Base-by-base conservation (phyloP, 2,329 filamentous ascomycete genomes). In the Fusarium xyrophilum region DNA sequence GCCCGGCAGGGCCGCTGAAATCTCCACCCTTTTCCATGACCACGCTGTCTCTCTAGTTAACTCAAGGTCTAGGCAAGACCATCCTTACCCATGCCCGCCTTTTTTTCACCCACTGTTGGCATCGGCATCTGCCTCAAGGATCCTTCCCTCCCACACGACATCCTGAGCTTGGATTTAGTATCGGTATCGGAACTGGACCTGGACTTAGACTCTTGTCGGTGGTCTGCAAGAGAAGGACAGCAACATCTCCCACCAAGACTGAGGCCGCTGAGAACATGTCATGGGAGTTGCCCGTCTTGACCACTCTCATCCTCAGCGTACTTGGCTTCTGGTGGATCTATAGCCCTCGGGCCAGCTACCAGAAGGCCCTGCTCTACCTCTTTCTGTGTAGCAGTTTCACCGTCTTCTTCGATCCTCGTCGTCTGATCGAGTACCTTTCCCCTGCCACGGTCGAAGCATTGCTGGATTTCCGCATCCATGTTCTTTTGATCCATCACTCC, bases 401-500 rank as follows among this genome's bases (percentile, higher is more conserved):
- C 32, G 60, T 80, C 56, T 72, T 78, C 61, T 57, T 78, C 68
- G 76, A 78, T 65, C 75, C 74, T 71, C 76, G 73, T 62, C 71
- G 70, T 44, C 63, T 75, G 39, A 59, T 74, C 51, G 72, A 75
- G 64, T 73, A 75, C 67, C 72, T 76, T 57, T 76, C 73, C 58
- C 65, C 72, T 19, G 65, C 68, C 51, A 70, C 72, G 56, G 65
- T 77, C 67, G 70, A 76, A 69, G 71, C 73, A 63, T 74, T 82
- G 67, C 77, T 79, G 60, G 74, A 80, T 58, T 76, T 83, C 39
- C 81, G 78, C 56, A 79, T 86, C 63, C 82, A 85, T 76, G 78
- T 80, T 28, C 74, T 86, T 65, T 73, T 85, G 28, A 67, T 82
- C 36, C 79, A 82, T 60, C 82, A 87, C 78, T 81, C 83, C 61